Evolutionary conservation across 495 filamentous ascomycete genomes (phyloP), one percentile per base, ranked within the genome.

Genomic region (Xylaria castorea): DNA sequence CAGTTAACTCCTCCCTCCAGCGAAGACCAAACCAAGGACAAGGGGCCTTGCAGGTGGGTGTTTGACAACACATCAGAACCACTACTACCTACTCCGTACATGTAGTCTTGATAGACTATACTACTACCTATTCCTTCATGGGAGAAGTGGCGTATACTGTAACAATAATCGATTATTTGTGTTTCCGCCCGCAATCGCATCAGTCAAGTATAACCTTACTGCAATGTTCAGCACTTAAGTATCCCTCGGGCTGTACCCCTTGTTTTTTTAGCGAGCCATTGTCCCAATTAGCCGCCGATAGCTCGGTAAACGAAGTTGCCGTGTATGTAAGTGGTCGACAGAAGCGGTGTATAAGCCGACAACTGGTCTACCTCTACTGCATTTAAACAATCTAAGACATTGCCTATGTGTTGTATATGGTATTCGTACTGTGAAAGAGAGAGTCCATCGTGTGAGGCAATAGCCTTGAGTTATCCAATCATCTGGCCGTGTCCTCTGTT

Each of bases 41-140:
- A 61, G 70, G 62, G 63, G n/a, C 27, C 38, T 72, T 72, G 62
- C 50, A 66, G 69, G 69, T 64, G 69, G 60, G 42, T 40, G 50
- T 58, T 27, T 72, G 70, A 72, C 70, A 72, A 72, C 70, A 51
- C 70, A 72, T 67, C 70, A 72, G 30, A 38, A 51, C 60, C 67
- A 34, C 16, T 22, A 11, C 11, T 25, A n/a, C n/a, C n/a, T n/a
- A n/a, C n/a, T n/a, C n/a, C n/a, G n/a, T n/a, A n/a, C n/a, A n/a
- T n/a, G n/a, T n/a, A 53, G 64, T 25, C 42, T 20, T 42, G 22
- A 46, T 65, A 44, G 42, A 65, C 25, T 50, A 22, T 51, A 22
- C 48, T 25, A 11, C 61, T 44, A 16, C 8, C 36, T 8, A 7
- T 48, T 42, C 12, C n/a, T 55, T 55, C 22, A 27, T 55, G 14